Evolutionary conservation across 2,329 filamentous ascomycete species (phyloP).

Genomic region (Calonectria naviculata): DNA sequence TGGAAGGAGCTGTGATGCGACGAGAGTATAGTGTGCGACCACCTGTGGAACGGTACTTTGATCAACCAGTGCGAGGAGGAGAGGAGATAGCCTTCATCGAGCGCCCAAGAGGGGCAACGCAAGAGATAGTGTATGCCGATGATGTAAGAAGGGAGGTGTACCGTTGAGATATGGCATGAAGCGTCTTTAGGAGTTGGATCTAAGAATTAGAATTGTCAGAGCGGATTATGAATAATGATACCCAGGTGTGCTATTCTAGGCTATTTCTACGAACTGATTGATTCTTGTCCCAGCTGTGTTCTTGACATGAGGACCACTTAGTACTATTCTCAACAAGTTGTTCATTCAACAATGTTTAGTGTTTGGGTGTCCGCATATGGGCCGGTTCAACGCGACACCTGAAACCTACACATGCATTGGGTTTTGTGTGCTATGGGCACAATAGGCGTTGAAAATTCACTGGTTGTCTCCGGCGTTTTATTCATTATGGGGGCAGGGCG

Average conservation of each 20-base stretch:
- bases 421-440: not conserved
- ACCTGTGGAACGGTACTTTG: slow-evolving; percentile 57
- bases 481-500: not conserved
- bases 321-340: too few relatives aligned
- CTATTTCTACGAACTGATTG: not conserved
- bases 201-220: not conserved
- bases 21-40: slow-evolving; percentile 53
- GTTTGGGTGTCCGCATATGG: not conserved
- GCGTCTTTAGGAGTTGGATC: not conserved
- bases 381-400: not conserved
- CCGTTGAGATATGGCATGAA: slow-evolving; percentile 33
- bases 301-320: not conserved
- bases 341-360: not conserved
- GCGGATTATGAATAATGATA: slow-evolving; percentile 9
- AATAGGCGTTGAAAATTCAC: not conserved
- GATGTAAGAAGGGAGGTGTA: slow-evolving; percentile 51
- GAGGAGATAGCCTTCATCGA: slow-evolving; percentile 59
- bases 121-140: slow-evolving; percentile 59
- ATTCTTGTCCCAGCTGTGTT: not conserved
- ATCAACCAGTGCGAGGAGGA: slow-evolving; percentile 43
- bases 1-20: slow-evolving; percentile 39
- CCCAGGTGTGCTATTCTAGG: not conserved
- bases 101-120: slow-evolving; percentile 51
- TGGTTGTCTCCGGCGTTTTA: not conserved
- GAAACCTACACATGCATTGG: not conserved